phyloP scores from a whole-genome alignment of 768 basidiomycete genomes.

The Naganishia friedmannii region DNA sequence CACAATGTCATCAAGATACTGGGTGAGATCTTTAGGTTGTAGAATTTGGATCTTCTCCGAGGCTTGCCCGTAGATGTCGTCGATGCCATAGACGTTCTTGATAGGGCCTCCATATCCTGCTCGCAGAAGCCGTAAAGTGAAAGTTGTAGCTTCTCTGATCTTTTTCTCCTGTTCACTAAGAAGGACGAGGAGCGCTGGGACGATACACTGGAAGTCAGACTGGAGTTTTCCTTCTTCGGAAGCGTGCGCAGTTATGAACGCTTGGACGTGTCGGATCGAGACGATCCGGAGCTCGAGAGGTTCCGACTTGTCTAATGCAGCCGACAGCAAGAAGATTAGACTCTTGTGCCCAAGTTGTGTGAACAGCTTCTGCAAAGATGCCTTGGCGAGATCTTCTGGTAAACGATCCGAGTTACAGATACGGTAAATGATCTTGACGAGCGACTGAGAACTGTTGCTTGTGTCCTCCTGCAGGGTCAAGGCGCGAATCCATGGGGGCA shows the following conservation, averaged over 20 bases:
- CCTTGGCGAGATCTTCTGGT: constrained; percentile 54
- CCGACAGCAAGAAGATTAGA: constrained; percentile 76
- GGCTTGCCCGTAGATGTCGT: constrained; percentile 48
- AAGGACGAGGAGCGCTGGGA: constrained; percentile 47
- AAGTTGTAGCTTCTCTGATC: constrained; percentile 47
- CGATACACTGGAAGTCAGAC: constrained; percentile 53
- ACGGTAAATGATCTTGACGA: constrained; percentile 57
- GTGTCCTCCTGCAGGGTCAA: constrained; percentile 5
- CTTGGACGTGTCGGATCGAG: constrained; percentile 70
- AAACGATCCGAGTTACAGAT: constrained; percentile 63
- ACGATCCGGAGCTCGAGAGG: constrained; percentile 54
- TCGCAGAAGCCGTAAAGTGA: constrained; percentile 37
- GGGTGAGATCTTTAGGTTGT: constrained; percentile 16
- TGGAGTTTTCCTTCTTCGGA: constrained; percentile 56
- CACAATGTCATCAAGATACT: constrained; percentile 60
- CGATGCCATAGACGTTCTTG: constrained; percentile 47
- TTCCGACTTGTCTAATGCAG: constrained; percentile 56
- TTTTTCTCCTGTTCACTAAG: constrained; percentile 37
- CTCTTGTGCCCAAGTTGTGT: constrained; percentile 64
- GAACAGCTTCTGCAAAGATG: constrained; percentile 66
- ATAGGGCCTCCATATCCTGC: constrained; percentile 26
- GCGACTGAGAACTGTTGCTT: neutral
- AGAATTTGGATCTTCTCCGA: constrained; percentile 31
- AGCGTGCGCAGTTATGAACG: constrained; percentile 69
- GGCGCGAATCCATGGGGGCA: neutral